Evolutionary conservation across 148 eudicot genomes (phyloP), one percentile per base, ranked within the genome.

Genomic region (Camellia japonica): DNA sequence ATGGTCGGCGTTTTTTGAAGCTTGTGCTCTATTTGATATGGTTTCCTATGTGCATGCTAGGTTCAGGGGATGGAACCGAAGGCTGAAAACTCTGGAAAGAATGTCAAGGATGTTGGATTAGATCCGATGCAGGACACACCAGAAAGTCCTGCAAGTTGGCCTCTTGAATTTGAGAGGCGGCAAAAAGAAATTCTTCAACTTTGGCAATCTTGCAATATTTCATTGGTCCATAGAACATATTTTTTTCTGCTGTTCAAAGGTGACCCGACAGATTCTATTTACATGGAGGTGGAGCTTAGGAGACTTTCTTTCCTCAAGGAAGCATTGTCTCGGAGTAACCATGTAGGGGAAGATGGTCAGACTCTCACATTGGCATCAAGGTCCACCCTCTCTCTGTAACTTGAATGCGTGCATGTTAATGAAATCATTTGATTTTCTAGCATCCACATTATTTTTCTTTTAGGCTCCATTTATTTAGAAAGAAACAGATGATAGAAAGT

Each of bases 241-340:
- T 96, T 96, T 86, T 86, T 93, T 87, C 86, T 96, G 81, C 91
- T 96, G 10, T 90, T 96, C 68, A 90, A 84, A 75, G 98, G 94
- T 38, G 98, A 96, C 71, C 90, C 90, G 18, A 85, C 85, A 11
- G 99, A 96, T 87, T 92, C 98, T 70, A 91, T 96, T 80, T 96
- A 96, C 84, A 85, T 96, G 85, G 99, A 93, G 87, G 99, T 96
- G 15, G 99, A 96, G 87, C 79, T 90, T 19, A 90, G 98, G 84
- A 89, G 98, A 87, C 94, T 96, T 54, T 86, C 91, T 60, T 96
- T 92, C 84, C 93, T 96, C 46, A 92, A 87, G 84, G 95, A 93
- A 64, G 87, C 95, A 77, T 86, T 92, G 83, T 75, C 83, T 41
- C 82, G 73, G 76, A 93, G 90, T 43, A 81, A 79, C 61, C 87